Evolutionary conservation across 106 monocot genomes (phyloP).

Genomic region (Amphibolis antarctica): DNA sequence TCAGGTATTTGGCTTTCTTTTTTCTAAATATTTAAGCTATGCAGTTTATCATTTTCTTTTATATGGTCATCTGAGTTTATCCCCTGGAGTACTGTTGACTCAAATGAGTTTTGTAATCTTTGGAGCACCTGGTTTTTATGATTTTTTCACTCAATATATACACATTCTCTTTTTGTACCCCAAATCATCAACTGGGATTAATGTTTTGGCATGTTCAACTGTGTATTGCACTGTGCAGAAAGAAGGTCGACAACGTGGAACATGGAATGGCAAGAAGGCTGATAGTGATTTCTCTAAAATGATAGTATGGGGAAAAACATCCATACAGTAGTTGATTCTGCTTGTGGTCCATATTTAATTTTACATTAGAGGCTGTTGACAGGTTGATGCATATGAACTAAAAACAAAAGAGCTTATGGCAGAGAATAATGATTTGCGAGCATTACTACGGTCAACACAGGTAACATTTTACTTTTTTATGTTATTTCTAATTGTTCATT

Average conservation of each 20-base stretch:
- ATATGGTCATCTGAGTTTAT: too few relatives aligned
- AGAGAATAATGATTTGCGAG: slow-evolving; percentile 84
- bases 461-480: slow-evolving; percentile 13
- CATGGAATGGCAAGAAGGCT: slow-evolving; percentile 98
- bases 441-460: slow-evolving; percentile 90
- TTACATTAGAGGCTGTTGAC: background rate
- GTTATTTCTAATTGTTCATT: background rate
- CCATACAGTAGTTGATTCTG: background rate
- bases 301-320: slow-evolving; percentile 32
- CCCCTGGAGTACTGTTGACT: too few relatives aligned
- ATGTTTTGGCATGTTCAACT: background rate
- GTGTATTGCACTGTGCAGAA: slow-evolving; percentile 32
- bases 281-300: slow-evolving; percentile 92
- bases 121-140: too few relatives aligned
- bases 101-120: too few relatives aligned
- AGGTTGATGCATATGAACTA: slow-evolving; percentile 96
- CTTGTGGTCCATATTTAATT: background rate
- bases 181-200: background rate
- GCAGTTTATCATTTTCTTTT: too few relatives aligned
- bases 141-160: background rate
- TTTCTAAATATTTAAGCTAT: too few relatives aligned
- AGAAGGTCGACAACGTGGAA: slow-evolving; percentile 98
- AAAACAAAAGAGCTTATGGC: slow-evolving; percentile 96
- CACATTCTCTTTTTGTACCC: background rate
- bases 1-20: slow-evolving; percentile 41